Base-by-base conservation (phyloP, 2,329 filamentous ascomycete genomes). In the Nigrospora osmanthi region DNA sequence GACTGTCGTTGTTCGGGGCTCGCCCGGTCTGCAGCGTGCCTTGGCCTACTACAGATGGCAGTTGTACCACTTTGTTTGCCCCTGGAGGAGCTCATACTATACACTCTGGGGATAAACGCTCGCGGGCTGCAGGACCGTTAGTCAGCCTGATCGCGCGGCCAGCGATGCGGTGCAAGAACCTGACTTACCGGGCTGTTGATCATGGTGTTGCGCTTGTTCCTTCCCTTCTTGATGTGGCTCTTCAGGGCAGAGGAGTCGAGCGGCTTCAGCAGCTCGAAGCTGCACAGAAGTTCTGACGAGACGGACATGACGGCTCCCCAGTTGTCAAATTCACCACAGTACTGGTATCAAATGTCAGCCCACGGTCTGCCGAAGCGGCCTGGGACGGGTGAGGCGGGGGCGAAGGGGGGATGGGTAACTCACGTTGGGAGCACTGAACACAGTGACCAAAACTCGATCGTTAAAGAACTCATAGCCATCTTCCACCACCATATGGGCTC, bases 291-390 rank as follows among this genome's bases (percentile, higher is more conserved):
- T 65, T 97, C 93, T 13, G 80, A 81, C 2, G 89, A 96, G 17
- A 98, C 93, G 3, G 91, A 95, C 93, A 98, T 98, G 54, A 97
- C 90, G 13, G 93, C 93, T 16, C 93, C 93, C 89, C 93, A 97
- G 52, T 98, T 98, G 63, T 98, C 93, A 54, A 98, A 98, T 65
- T 98, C 93, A 54, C 93, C 93, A 58, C 93, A 98, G 61, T 98
- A 97, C 87, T 95, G 52, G 34, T 33, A 35, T 17, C 17, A 47
- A 47, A 38, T 19, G 47, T 56, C 54, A 53, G 64, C 61, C 5
- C 6, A 28, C 9, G 4, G 23, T 28, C 23, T 28, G 23, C 23
- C 23, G 9, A 28, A 28, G 23, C 6, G 23, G 23, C 9, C 23
- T 28, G 23, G 23, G 19, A 7, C 19, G 19, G 7, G 7, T 7